phyloP scores from a whole-genome alignment of 352 stramenopile species.

The Pythium vanterpoolii region DNA sequence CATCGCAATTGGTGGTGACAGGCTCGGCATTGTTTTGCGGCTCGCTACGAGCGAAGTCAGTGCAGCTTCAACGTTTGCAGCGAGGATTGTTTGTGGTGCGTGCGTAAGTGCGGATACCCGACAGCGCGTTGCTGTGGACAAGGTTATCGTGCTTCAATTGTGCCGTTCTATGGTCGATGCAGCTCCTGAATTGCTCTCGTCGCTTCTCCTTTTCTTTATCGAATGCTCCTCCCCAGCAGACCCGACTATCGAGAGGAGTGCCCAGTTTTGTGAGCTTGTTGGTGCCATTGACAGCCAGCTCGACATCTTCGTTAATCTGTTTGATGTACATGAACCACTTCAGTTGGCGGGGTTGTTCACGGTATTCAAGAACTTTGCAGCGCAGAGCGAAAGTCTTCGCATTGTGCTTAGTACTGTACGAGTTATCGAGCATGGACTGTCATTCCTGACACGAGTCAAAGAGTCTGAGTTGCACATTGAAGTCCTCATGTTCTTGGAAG shows the following conservation, averaged over 20 bases:
- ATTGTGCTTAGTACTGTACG: conserved; percentile 27
- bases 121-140: not conserved
- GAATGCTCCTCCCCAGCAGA: conserved; percentile 12
- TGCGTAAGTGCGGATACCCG: conserved; percentile 4
- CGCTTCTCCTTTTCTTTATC: conserved; percentile 26
- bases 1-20: not conserved
- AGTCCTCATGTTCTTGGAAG: conserved; percentile 42
- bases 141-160: conserved; percentile 12
- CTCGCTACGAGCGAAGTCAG: not conserved
- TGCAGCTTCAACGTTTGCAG: conserved; percentile 12
- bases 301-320: conserved; percentile 32
- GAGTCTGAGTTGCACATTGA: conserved; percentile 39
- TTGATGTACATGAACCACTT: conserved; percentile 37
- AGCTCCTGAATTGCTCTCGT: conserved; percentile 6
- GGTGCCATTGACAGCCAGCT: conserved; percentile 24
- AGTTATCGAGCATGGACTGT: conserved; percentile 35
- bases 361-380: conserved; percentile 39
- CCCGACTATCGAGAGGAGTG: not conserved
- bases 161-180: not conserved
- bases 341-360: conserved; percentile 39
- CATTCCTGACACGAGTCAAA: conserved; percentile 34
- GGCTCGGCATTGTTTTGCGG: conserved; percentile 4
- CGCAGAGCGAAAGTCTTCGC: conserved; percentile 28
- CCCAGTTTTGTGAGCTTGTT: conserved; percentile 39
- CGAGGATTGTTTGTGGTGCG: conserved; percentile 15